A percentile compares a stretch with the other conserved stretches of the same genome.
phyloP scores from a whole-genome alignment of 2,329 filamentous ascomycete species.

The Verticillium klebahnii region DNA sequence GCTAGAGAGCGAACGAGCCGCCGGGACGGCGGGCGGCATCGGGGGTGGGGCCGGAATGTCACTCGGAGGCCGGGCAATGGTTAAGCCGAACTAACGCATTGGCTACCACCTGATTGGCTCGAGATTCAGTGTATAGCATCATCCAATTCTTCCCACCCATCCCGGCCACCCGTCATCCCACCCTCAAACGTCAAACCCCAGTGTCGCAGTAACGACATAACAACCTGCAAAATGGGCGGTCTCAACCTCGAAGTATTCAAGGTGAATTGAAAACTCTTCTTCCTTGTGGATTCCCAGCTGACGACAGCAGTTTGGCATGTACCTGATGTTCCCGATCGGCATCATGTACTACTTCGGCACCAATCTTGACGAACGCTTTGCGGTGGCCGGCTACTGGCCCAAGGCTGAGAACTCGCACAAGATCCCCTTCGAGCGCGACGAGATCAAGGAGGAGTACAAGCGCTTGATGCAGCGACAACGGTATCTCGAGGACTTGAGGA shows the following conservation, averaged over 20 bases:
- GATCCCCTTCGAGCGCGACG: conserved; percentile 72
- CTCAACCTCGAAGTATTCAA: conserved; percentile 89
- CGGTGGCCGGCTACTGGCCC: conserved; percentile 91
- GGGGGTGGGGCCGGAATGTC: neutral
- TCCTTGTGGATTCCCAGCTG: neutral
- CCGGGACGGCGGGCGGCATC: neutral
- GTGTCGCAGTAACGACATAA: neutral
- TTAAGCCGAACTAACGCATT: neutral
- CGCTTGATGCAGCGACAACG: conserved; percentile 60
- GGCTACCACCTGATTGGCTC: neutral
- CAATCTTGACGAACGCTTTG: conserved; percentile 90
- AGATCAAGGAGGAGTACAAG: conserved; percentile 78
- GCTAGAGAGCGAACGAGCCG: no score
- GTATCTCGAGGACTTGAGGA: conserved; percentile 70
- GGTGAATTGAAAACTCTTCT: conserved; percentile 37
- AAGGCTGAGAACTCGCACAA: conserved; percentile 71
- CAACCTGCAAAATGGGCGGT: conserved; percentile 56
- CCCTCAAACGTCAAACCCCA: neutral
- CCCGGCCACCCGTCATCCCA: neutral
- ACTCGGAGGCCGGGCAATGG: neutral
- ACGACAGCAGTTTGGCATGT: conserved; percentile 81
- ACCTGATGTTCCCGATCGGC: conserved; percentile 97
- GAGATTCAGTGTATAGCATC: neutral
- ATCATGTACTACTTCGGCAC: conserved; percentile 99
- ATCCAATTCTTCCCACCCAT: neutral